Conservation (phyloP, 768 basidiomycete genomes). For the Leccinum subtestaceum region DNA sequence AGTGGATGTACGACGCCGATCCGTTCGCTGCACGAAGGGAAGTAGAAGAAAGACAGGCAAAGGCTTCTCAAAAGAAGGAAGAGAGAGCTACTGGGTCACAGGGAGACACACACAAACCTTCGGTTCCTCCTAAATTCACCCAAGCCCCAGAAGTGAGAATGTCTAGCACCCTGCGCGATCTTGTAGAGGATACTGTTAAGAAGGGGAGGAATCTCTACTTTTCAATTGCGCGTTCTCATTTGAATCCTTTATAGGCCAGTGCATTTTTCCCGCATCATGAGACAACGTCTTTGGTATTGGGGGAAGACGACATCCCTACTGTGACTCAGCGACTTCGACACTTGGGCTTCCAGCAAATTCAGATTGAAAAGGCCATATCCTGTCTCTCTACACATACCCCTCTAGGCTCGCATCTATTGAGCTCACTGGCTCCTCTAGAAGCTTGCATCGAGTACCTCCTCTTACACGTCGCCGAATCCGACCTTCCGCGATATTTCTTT, state of each 20-base stretch:
- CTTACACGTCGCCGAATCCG: slow-evolving; percentile 81
- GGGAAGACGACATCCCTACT: slow-evolving; percentile 39
- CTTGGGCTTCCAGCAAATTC: slow-evolving; percentile 64
- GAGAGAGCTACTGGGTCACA: slow-evolving; percentile 17
- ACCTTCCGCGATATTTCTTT: slow-evolving; percentile 73
- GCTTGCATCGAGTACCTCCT: slow-evolving; percentile 84
- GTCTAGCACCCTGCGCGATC: slow-evolving; percentile 69
- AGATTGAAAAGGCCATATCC: slow-evolving; percentile 50
- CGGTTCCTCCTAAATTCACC: slow-evolving; percentile 38
- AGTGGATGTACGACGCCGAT: slow-evolving; percentile 88
- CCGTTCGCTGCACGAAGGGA: slow-evolving; percentile 74
- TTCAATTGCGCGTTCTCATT: neutral
- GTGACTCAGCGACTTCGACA: slow-evolving; percentile 54
- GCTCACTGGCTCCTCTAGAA: slow-evolving; percentile 59
- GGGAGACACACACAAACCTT: slow-evolving; percentile 16
- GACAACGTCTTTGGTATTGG: slow-evolving; percentile 33
- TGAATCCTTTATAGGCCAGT: slow-evolving; percentile 40
- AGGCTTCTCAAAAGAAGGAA: slow-evolving; percentile 48
- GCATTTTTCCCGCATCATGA: slow-evolving; percentile 47
- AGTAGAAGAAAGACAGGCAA: slow-evolving; percentile 65
- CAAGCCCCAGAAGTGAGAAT: slow-evolving; percentile 77
- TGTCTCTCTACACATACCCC: slow-evolving; percentile 57
- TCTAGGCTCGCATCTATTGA: slow-evolving; percentile 60
- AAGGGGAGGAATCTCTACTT: slow-evolving; percentile 43
- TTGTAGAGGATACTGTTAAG: slow-evolving; percentile 79